Percentiles rank a stretch among this genome's conserved stretches.
Evolutionary conservation across 1,284 basidiomycete species (phyloP).

Genomic region (Leccinum fallax): DNA sequence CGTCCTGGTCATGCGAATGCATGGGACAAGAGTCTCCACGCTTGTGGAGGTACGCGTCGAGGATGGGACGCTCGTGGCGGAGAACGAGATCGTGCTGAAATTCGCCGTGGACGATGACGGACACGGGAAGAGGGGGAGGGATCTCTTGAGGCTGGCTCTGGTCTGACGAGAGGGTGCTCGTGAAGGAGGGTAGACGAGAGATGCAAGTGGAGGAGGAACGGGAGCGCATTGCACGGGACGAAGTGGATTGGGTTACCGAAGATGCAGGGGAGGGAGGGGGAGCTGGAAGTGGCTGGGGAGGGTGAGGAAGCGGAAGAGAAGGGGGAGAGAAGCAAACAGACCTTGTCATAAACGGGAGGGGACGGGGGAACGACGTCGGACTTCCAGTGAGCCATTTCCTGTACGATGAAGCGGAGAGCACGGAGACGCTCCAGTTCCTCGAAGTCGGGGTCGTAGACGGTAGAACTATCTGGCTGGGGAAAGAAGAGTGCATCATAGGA

Average conservation of each 20-base stretch:
- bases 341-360: slow-evolving; percentile 25
- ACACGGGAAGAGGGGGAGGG: slow-evolving; percentile 33
- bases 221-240: slow-evolving; percentile 33
- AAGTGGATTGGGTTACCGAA: slow-evolving; percentile 28
- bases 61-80: slow-evolving; percentile 14
- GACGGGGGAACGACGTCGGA: slow-evolving; percentile 4
- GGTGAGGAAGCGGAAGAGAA: background rate
- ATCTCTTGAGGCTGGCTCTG: slow-evolving; percentile 34
- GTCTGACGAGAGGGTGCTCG: slow-evolving; percentile 37
- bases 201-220: slow-evolving; percentile 37
- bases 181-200: slow-evolving; percentile 37
- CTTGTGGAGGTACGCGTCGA: slow-evolving; percentile 13
- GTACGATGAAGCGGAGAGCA: slow-evolving; percentile 35
- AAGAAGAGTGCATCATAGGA: slow-evolving; percentile 38
- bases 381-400: slow-evolving; percentile 35
- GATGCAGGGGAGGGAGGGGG: slow-evolving; percentile 36
- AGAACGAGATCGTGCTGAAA: slow-evolving; percentile 32
- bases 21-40: slow-evolving; percentile 13
- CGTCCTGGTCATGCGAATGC: slow-evolving; percentile 22
- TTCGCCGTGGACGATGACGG: slow-evolving; percentile 34
- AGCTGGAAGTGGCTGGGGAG: slow-evolving; percentile 25
- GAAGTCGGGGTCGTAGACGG: slow-evolving; percentile 13
- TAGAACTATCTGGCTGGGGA: slow-evolving; percentile 4
- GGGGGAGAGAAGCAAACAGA: background rate
- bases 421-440: slow-evolving; percentile 36